Evolutionary conservation across 2,329 filamentous ascomycete species (phyloP).

Genomic region (Ceratocystis lukuohia): DNA sequence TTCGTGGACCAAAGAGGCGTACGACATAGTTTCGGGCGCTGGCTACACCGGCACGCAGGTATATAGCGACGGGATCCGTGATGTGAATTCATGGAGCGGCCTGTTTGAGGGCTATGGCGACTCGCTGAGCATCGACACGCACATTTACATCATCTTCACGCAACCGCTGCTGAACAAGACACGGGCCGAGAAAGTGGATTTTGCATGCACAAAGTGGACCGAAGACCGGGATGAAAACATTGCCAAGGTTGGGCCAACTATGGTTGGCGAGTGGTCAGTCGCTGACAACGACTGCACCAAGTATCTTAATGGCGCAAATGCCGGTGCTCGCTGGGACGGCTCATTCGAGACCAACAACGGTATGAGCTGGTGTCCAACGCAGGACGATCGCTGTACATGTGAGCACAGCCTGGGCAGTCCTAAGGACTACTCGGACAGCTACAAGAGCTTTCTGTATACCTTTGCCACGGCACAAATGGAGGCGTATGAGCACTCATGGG

Average conservation of each 20-base stretch:
- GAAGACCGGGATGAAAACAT: constrained; percentile 38
- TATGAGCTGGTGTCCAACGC: constrained; percentile 45
- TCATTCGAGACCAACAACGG: constrained; percentile 45
- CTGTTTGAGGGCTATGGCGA: constrained; percentile 44
- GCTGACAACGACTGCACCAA: constrained; percentile 53
- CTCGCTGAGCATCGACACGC: constrained; percentile 57
- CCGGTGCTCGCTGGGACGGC: constrained; percentile 59
- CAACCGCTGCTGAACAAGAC: constrained; percentile 49
- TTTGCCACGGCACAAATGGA: constrained; percentile 67
- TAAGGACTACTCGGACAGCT: constrained; percentile 29
- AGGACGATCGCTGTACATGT: constrained; percentile 43
- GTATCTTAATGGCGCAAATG: constrained; percentile 55
- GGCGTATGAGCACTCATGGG: constrained; percentile 58
- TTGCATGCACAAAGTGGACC: constrained; percentile 56
- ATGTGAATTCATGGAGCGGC: constrained; percentile 57
- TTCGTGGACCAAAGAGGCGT: constrained; percentile 44
- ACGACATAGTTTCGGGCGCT: constrained; percentile 44
- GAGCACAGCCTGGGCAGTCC: constrained; percentile 37
- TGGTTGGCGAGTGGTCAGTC: constrained; percentile 66
- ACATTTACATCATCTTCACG: constrained; percentile 73
- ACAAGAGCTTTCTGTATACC: constrained; percentile 54
- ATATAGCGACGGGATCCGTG: constrained; percentile 63
- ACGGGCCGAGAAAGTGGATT: constrained; percentile 53
- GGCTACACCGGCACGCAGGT: constrained; percentile 47
- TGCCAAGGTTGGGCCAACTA: constrained; percentile 50